Evolutionary conservation across 2,329 filamentous ascomycete species (phyloP).

Genomic region (Hymenoscyphus scutula): DNA sequence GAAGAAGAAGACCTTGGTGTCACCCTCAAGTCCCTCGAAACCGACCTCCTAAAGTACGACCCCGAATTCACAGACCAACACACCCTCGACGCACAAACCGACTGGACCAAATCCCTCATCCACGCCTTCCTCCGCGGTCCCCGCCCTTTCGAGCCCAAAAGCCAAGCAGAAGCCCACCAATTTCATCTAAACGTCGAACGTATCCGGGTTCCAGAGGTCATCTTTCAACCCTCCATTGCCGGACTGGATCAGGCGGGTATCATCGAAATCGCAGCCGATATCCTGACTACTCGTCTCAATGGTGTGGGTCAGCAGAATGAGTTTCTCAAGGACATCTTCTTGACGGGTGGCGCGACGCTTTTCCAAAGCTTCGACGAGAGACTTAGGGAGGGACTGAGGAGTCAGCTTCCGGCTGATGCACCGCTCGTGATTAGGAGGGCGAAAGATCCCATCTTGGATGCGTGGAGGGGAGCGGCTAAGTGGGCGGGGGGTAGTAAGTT

Average conservation of each 20-base stretch:
- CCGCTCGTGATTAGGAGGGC: constrained; percentile 71
- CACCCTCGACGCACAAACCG: constrained; percentile 85
- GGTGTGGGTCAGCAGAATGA: constrained; percentile 57
- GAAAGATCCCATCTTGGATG: constrained; percentile 74
- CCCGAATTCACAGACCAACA: constrained; percentile 87
- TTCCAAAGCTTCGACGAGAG: constrained; percentile 86
- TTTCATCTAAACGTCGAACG: constrained; percentile 95
- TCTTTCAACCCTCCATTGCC: constrained; percentile 90
- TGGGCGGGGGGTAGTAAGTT: constrained; percentile 68
- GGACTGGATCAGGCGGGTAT: constrained; percentile 92
- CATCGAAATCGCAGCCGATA: constrained; percentile 86
- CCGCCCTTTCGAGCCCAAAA: constrained; percentile 78
- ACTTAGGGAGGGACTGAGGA: constrained; percentile 67
- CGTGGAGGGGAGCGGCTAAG: constrained; percentile 87
- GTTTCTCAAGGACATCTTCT: constrained; percentile 81
- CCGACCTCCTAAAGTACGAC: constrained; percentile 82
- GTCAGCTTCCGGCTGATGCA: constrained; percentile 67
- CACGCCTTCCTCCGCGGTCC: constrained; percentile 90
- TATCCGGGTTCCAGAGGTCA: constrained; percentile 87
- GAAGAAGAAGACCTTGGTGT: constrained; percentile 84
- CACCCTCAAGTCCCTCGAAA: constrained; percentile 73
- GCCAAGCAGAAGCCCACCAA: constrained; percentile 78
- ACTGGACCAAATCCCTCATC: constrained; percentile 90
- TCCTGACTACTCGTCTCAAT: constrained; percentile 77
- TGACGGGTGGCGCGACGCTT: constrained; percentile 89